These are phyloP conservation scores for Sporopachydermia lactativora DNA, from an alignment of 805 yeast species.

Conservation along the genomic window DNA sequence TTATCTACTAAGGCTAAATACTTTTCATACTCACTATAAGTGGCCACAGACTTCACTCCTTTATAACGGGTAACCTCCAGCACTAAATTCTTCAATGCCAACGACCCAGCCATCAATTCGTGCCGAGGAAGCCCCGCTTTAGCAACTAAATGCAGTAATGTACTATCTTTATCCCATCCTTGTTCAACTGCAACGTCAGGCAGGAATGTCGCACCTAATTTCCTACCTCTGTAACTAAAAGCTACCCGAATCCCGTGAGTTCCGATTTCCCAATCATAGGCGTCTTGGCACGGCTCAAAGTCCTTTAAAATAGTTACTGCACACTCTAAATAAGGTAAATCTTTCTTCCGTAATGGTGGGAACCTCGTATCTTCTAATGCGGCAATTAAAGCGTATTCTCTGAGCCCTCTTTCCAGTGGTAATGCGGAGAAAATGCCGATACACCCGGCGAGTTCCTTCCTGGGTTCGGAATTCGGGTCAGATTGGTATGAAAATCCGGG, in stretches of 20 bases:
- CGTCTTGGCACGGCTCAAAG: slow-evolving; percentile 36
- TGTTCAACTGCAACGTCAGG: slow-evolving; percentile 89
- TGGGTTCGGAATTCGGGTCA: slow-evolving; percentile 10
- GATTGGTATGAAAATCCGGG: slow-evolving; percentile 11
- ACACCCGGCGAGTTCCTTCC: slow-evolving; percentile 61
- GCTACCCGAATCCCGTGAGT: slow-evolving; percentile 61
- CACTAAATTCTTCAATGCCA: neutral
- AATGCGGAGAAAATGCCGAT: slow-evolving; percentile 72
- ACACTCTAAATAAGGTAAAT: slow-evolving; percentile 38
- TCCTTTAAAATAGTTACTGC: slow-evolving; percentile 52
- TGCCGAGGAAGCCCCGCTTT: slow-evolving; percentile 45
- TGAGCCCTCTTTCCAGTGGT: slow-evolving; percentile 42
- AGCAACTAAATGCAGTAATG: slow-evolving; percentile 51
- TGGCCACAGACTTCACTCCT: neutral
- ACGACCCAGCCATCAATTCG: neutral
- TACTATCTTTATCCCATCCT: slow-evolving; percentile 61
- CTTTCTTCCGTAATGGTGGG: slow-evolving; percentile 40
- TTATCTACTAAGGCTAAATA: too few species aligned
- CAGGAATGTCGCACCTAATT: slow-evolving; percentile 61
- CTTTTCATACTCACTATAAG: neutral
- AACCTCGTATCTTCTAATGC: slow-evolving; percentile 77
- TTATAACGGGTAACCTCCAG: neutral
- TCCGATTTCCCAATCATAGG: slow-evolving; percentile 72
- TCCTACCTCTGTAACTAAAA: slow-evolving; percentile 28
- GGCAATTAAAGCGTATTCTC: slow-evolving; percentile 46